Evolutionary conservation across 345 rosid genomes (phyloP).

Genomic region (Hevea brasiliensis): DNA sequence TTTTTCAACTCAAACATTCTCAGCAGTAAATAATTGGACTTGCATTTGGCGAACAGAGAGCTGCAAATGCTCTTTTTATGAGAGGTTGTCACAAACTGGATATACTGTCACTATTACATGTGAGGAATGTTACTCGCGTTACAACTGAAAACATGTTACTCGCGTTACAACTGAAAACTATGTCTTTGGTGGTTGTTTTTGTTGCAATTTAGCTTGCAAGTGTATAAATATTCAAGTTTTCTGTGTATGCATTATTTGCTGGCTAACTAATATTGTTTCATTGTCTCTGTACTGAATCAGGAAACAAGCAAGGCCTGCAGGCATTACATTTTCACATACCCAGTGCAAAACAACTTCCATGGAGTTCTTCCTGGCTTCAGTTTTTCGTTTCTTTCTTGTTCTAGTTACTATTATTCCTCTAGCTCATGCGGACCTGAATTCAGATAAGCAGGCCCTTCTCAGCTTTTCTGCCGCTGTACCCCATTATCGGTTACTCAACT

Average conservation of each 20-base stretch:
- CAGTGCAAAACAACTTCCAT: constrained; percentile 28
- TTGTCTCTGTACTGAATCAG: constrained; percentile 40
- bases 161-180: not conserved
- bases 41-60: not conserved
- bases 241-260: constrained; percentile 3
- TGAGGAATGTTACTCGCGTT: too few relatives aligned
- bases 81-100: not conserved
- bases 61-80: not conserved
- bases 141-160: too few relatives aligned
- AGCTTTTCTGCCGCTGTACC: constrained; percentile 55
- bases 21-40: not conserved
- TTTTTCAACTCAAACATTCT: not conserved
- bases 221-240: not conserved
- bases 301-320: not conserved
- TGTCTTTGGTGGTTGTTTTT: not conserved
- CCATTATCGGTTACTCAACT: constrained; percentile 59
- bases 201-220: not conserved
- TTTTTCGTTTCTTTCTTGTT: constrained; percentile 34
- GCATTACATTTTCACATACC: constrained; percentile 25
- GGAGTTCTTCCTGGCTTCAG: constrained; percentile 32
- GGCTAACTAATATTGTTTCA: constrained; percentile 17
- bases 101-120: not conserved
- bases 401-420: constrained; percentile 31
- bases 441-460: constrained; percentile 71
- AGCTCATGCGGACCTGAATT: constrained; percentile 52